phyloP scores from a whole-genome alignment of 768 basidiomycete species.

The Amyloporia xantha region DNA sequence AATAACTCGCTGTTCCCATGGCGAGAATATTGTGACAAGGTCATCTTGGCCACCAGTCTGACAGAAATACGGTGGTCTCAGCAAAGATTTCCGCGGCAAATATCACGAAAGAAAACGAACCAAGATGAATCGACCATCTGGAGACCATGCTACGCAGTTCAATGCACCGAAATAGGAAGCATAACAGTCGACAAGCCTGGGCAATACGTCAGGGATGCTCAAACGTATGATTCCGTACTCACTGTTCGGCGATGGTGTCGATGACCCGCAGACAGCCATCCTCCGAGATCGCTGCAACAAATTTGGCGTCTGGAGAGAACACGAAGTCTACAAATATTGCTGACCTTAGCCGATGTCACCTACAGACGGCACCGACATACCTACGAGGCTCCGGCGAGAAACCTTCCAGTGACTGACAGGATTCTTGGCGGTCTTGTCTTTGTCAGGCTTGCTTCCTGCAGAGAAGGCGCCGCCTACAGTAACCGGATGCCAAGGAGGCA shows the following conservation, averaged over 20 bases:
- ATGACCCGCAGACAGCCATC: constrained; percentile 90
- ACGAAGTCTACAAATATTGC: constrained; percentile 59
- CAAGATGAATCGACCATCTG: constrained; percentile 89
- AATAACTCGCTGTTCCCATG: constrained; percentile 89
- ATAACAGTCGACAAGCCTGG: constrained; percentile 87
- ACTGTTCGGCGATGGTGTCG: constrained; percentile 85
- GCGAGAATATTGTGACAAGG: constrained; percentile 88
- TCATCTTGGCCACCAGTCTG: constrained; percentile 98
- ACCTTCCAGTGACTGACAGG: constrained; percentile 90
- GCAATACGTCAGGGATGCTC: constrained; percentile 1
- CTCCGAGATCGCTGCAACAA: constrained; percentile 85
- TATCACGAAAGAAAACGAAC: constrained; percentile 36
- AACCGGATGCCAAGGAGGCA: constrained; percentile 82
- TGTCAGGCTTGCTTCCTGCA: constrained; percentile 34
- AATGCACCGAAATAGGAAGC: constrained; percentile 92
- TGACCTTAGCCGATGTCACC: neutral
- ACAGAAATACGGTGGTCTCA: neutral
- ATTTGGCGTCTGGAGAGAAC: constrained; percentile 90
- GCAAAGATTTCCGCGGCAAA: too few relatives aligned
- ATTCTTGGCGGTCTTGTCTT: constrained; percentile 71
- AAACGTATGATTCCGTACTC: constrained; percentile 21
- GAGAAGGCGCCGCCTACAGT: constrained; percentile 34
- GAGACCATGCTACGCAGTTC: constrained; percentile 90
- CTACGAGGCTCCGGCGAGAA: constrained; percentile 63
- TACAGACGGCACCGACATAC: constrained; percentile 35